These are phyloP conservation scores for Alternaria brassicicola DNA, from an alignment of 2,329 filamentous ascomycete species.

Conservation along the genomic window DNA sequence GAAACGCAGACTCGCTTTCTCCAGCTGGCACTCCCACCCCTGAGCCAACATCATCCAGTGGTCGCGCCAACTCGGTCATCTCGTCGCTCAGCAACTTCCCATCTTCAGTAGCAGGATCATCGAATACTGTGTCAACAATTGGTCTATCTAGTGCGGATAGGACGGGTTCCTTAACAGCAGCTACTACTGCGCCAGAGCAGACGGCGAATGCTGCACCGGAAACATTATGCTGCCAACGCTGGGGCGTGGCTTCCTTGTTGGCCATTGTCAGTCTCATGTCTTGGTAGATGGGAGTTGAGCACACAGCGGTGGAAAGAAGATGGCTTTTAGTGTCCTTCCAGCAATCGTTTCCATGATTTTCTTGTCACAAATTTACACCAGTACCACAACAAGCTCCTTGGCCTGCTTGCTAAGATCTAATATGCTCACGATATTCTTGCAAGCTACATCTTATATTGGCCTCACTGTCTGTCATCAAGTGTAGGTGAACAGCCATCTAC, in stretches of 20 bases:
- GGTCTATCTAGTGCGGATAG: conserved; percentile 2
- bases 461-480: neutral
- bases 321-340: neutral
- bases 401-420: neutral
- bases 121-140: conserved; percentile 7
- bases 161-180: conserved; percentile 7
- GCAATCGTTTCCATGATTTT: neutral
- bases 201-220: conserved; percentile 19
- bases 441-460: neutral
- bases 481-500: neutral
- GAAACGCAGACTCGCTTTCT: neutral
- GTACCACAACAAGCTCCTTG: neutral
- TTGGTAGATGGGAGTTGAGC: neutral
- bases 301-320: neutral
- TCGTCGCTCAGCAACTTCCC: neutral
- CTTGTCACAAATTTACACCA: neutral
- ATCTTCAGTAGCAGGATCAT: neutral
- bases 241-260: neutral
- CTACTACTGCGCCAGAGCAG: conserved; percentile 13
- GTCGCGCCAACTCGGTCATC: neutral
- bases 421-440: neutral
- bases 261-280: conserved; percentile 5
- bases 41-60: neutral
- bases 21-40: neutral
- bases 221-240: neutral